Percentiles rank a stretch among this genome's conserved stretches.
These are phyloP conservation scores for Penicillium crustosum DNA, from an alignment of 2,329 filamentous ascomycete species.

Conservation along the genomic window DNA sequence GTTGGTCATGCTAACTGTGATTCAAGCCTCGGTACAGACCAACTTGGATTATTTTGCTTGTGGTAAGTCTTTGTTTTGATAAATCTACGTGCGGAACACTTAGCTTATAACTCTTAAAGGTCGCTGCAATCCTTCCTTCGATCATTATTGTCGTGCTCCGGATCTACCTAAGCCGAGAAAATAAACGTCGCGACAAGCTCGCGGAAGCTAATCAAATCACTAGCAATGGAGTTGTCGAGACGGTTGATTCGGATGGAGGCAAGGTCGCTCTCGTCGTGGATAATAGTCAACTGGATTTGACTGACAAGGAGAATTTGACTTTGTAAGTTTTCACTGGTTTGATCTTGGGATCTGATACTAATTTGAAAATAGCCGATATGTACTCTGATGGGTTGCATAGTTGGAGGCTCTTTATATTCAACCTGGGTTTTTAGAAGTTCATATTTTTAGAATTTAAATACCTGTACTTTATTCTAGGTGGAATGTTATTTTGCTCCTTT, in stretches of 20 bases:
- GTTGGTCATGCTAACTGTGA: not conserved
- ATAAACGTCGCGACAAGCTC: constrained; percentile 40
- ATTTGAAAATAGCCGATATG: not conserved
- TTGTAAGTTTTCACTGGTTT: constrained; percentile 15
- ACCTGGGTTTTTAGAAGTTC: no score
- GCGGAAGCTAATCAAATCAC: constrained; percentile 19
- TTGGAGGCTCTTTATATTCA: not conserved
- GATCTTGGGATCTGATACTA: not conserved
- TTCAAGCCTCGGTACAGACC: constrained; percentile 20
- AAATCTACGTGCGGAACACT: constrained; percentile 31
- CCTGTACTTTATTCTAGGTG: not conserved
- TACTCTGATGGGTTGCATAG: not conserved
- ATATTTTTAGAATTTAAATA: not conserved
- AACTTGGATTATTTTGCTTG: constrained; percentile 28
- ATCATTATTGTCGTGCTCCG: constrained; percentile 44
- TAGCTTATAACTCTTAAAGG: constrained; percentile 30
- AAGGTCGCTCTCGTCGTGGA: constrained; percentile 34
- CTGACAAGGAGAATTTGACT: constrained; percentile 38
- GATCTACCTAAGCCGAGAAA: constrained; percentile 44
- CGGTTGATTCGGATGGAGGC: constrained; percentile 25
- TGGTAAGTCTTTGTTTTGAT: constrained; percentile 27
- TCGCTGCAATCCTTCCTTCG: constrained; percentile 42
- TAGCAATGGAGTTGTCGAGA: constrained; percentile 30
- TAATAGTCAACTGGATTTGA: constrained; percentile 39
- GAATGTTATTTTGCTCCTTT: not conserved